Conservation (phyloP, 176 grass and related monocot genomes). For the Bonia amplexicaulis region DNA sequence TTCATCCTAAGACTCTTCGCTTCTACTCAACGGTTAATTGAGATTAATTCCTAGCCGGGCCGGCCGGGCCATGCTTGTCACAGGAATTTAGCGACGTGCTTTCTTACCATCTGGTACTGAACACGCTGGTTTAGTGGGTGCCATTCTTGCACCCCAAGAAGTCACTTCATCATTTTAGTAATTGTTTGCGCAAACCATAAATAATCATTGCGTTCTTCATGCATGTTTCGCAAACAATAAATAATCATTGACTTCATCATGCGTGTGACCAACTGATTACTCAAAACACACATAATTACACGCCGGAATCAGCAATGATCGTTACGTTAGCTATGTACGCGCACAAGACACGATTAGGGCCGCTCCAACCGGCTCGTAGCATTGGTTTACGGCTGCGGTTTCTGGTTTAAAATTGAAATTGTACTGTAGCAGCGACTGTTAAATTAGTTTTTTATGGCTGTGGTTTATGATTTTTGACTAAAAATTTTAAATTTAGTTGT, state of each 20-base stretch:
- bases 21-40: background rate
- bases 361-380: too few species aligned
- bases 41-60: too few species aligned
- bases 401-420: too few species aligned
- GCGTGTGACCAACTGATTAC: background rate
- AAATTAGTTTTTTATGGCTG: accelerated
- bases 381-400: too few species aligned
- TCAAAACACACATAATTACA: background rate
- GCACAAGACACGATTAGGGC: background rate
- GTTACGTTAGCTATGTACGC: background rate
- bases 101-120: background rate
- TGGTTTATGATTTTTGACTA: accelerated
- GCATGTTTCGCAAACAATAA: too few species aligned
- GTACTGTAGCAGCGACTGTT: too few species aligned
- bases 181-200: background rate
- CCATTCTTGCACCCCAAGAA: background rate
- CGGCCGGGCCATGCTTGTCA: background rate
- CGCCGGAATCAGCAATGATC: background rate
- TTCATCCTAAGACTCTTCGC: background rate
- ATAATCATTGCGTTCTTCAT: background rate
- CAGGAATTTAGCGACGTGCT: background rate
- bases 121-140: too few species aligned
- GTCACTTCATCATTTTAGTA: background rate
- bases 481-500: too few species aligned
- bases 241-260: background rate